Evolutionary conservation across 2,329 filamentous ascomycete species (phyloP).

Genomic region (Nemania sp.): DNA sequence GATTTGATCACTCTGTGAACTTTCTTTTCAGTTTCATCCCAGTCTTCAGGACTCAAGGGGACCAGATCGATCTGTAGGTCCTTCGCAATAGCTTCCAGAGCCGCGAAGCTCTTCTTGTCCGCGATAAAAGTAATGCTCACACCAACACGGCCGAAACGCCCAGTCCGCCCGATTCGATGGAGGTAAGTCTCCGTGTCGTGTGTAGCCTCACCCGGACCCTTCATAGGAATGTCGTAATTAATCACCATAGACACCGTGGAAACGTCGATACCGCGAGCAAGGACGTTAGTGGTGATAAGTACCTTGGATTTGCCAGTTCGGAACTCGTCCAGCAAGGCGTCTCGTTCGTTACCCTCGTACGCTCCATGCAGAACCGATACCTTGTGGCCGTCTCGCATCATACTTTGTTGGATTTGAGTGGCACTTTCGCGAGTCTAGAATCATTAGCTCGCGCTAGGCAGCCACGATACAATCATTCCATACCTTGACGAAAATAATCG

Average conservation of each 20-base stretch:
- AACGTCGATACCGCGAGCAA: conserved; percentile 92
- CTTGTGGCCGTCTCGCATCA: conserved; percentile 87
- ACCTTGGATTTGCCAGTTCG: conserved; percentile 87
- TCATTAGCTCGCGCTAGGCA: conserved; percentile 21
- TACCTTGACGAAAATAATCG: conserved; percentile 96
- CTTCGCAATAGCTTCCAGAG: conserved; percentile 76
- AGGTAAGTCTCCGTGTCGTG: conserved; percentile 95
- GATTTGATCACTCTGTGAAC: conserved; percentile 82
- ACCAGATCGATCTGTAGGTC: conserved; percentile 82
- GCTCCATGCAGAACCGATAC: conserved; percentile 89
- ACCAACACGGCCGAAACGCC: conserved; percentile 93
- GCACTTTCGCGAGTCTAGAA: conserved; percentile 81
- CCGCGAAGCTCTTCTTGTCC: conserved; percentile 78
- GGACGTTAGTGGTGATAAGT: conserved; percentile 94
- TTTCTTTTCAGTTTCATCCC: conserved; percentile 83
- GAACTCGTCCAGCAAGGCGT: conserved; percentile 84
- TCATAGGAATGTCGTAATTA: conserved; percentile 89
- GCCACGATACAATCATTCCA: background rate
- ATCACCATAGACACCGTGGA: conserved; percentile 95
- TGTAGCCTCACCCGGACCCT: conserved; percentile 74
- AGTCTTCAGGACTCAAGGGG: conserved; percentile 81
- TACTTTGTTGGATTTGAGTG: conserved; percentile 79
- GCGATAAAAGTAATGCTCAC: conserved; percentile 95
- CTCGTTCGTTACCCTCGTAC: conserved; percentile 81
- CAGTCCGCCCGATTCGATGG: conserved; percentile 95